Evolutionary conservation across 176 grass and related monocot genomes (phyloP).

Genomic region (Triticum urartu): DNA sequence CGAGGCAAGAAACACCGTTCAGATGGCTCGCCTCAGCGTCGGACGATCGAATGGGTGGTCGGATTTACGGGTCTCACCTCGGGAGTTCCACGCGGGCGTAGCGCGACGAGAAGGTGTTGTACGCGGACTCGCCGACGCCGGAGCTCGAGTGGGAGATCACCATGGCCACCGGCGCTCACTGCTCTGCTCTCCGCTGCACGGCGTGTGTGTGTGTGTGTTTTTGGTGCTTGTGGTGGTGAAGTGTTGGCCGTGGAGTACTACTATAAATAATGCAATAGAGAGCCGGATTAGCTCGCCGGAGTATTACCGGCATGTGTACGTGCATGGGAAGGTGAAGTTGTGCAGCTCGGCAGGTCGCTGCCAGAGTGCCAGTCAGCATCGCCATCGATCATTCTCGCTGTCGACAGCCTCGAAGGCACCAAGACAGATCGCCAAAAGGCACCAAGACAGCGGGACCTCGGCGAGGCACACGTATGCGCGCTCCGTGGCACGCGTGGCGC

Average conservation of each 20-base stretch:
- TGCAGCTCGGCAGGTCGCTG: conserved; percentile 39
- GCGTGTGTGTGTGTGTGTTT: no score
- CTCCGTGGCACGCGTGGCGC: not conserved
- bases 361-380: conserved; percentile 14
- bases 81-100: conserved; percentile 51
- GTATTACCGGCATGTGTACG: not conserved
- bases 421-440: not conserved
- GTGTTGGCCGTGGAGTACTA: not conserved
- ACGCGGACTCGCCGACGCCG: conserved; percentile 5
- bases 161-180: conserved; percentile 35
- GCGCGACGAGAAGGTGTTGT: conserved; percentile 69
- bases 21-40: not conserved
- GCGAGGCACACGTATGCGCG: conserved; percentile 18
- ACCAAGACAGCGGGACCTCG: not conserved
- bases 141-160: conserved; percentile 53
- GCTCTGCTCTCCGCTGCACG: no score
- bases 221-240: no score
- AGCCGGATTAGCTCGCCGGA: not conserved
- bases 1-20: not conserved
- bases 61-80: conserved; percentile 24
- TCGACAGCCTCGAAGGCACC: not conserved
- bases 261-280: not conserved
- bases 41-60: no score
- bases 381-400: conserved; percentile 25
- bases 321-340: conserved; percentile 35